phyloP scores from a whole-genome alignment of 306 rosid genomes.

The Erythrophleum fordii region DNA sequence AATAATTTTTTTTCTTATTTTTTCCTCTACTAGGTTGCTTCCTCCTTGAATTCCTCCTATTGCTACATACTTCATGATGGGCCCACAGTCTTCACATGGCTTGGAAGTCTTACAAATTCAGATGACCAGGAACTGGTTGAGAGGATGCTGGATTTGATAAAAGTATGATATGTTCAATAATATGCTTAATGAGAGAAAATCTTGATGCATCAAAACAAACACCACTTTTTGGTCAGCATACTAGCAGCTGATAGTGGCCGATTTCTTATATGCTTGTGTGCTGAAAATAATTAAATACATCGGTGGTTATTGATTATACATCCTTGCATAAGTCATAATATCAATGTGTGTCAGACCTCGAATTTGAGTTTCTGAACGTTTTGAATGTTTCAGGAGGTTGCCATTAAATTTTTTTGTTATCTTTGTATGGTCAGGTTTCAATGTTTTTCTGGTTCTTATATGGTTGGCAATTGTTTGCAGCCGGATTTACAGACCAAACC shows the following conservation, averaged over 20 bases:
- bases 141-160: constrained; percentile 90
- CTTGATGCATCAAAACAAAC: constrained; percentile 18
- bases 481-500: constrained; percentile 81
- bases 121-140: constrained; percentile 86
- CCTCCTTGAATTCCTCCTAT: constrained; percentile 93
- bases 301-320: constrained; percentile 27
- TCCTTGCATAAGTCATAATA: background rate
- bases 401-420: background rate
- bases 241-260: constrained; percentile 28
- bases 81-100: constrained; percentile 75
- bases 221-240: constrained; percentile 21
- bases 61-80: constrained; percentile 83
- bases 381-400: background rate
- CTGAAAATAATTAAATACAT: constrained; percentile 25
- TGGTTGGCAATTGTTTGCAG: constrained; percentile 65
- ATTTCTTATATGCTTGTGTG: constrained; percentile 2
- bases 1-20: constrained; percentile 22
- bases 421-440: constrained; percentile 11
- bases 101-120: constrained; percentile 72
- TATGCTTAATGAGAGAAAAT: constrained; percentile 28
- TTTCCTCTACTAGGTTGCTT: constrained; percentile 64
- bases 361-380: background rate
- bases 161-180: constrained; percentile 55
- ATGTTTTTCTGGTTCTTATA: constrained; percentile 36
- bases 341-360: constrained; percentile 11